Base-by-base conservation (phyloP, 2,329 filamentous ascomycete genomes). In the Fusarium oxysporum region DNA sequence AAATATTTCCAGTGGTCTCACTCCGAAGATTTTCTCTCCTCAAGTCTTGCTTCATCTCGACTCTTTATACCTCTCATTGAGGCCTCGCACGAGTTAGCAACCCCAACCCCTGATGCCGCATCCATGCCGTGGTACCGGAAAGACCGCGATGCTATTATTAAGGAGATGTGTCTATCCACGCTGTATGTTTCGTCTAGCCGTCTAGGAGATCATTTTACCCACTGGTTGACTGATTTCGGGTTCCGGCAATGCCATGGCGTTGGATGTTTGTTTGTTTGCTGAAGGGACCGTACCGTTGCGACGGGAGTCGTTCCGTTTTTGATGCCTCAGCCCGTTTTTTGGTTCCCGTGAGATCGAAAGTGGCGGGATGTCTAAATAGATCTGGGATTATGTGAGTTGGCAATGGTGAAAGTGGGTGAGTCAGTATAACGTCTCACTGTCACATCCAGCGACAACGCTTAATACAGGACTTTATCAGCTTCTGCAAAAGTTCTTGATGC, bases 21-120 rank as follows among this genome's bases (percentile, higher is more conserved):
- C 67, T 75, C 62, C 65, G 58, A 35, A 11, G 44, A 33, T 35
- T 43, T 9, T 8, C 6, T 55, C 35, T 53, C 53, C 38, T 55
- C 44, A 40, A 37, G 45, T 43, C 56, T 57, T 65, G 56, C 48
- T 64, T 62, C 69, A 55, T 65, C 61, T 62, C 64, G 33, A 61
- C 74, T 77, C 70, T 78, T 75, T 80, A 77, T 78, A 78, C 70
- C 62, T 35, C 47, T 69, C 44, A 25, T 47, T 40, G 66, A 61
- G 67, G 65, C 67, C 67, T 77, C 68, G 67, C 64, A 75, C 75
- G 68, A 73, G 53, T 55, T 61, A 40, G 33, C 32, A 28, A 47
- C 59, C 61, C 61, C 13, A 16, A 33, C 33, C 65, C 47, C 63
- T 68, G 50, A 40, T 58, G 58, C 66, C 69, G 62, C 69, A 72